These are phyloP conservation scores for Exutisphaerella laricina DNA, from an alignment of 2,329 filamentous ascomycete species.

Conservation along the genomic window DNA sequence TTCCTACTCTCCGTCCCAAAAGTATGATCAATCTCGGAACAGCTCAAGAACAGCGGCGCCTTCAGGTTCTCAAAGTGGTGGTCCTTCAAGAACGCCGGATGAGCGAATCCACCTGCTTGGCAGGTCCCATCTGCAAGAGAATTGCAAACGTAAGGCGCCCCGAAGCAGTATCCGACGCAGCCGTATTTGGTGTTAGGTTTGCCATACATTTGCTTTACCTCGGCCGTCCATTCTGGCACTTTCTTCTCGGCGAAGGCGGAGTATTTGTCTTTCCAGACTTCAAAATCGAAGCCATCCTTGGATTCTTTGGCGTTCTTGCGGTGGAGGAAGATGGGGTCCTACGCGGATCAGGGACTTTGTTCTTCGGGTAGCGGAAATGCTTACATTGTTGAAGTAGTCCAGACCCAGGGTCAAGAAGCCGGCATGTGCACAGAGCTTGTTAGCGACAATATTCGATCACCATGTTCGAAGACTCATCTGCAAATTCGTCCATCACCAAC, in stretches of 20 bases:
- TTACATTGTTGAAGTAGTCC: constrained; percentile 23
- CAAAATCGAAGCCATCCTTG: constrained; percentile 43
- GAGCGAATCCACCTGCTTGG: constrained; percentile 46
- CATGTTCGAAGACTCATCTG: constrained; percentile 9
- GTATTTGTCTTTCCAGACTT: constrained; percentile 47
- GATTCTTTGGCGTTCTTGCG: constrained; percentile 28
- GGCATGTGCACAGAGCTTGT: constrained; percentile 16
- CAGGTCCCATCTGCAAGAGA: constrained; percentile 36
- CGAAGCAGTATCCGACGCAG: constrained; percentile 35
- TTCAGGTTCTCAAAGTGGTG: constrained; percentile 17
- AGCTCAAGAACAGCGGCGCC: constrained; percentile 44
- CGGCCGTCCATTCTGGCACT: constrained; percentile 43
- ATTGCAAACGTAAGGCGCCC: constrained; percentile 32
- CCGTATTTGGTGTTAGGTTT: constrained; percentile 35
- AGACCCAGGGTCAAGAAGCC: constrained; percentile 18
- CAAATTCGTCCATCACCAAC: constrained; percentile 21
- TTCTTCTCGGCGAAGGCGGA: constrained; percentile 38
- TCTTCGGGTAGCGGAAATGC: neutral
- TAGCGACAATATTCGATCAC: neutral
- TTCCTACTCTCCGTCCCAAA: constrained; percentile 39
- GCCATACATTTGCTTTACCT: constrained; percentile 36
- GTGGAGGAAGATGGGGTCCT: constrained; percentile 21
- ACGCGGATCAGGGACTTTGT: neutral
- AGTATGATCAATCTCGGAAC: constrained; percentile 43
- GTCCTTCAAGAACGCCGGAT: constrained; percentile 48